A percentile compares a stretch with the other conserved stretches of the same genome.
Conservation (phyloP, 2,329 filamentous ascomycete genomes). For the Camillea tinctor region DNA sequence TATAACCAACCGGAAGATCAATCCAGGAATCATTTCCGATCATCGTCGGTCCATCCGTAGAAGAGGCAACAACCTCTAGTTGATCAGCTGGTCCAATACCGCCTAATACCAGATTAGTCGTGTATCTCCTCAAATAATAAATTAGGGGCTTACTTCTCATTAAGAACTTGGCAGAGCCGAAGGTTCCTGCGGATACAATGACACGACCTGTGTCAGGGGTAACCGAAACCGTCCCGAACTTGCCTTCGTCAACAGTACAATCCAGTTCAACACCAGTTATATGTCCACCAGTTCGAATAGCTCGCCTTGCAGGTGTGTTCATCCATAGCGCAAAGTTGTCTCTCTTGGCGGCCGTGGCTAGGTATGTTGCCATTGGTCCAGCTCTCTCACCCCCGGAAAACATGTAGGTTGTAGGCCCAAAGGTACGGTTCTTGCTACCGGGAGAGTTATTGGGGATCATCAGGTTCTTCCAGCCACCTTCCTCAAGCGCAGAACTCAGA, state of each 20-base stretch:
- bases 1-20: constrained; percentile 57
- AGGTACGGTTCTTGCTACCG: constrained; percentile 63
- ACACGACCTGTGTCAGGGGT: constrained; percentile 61
- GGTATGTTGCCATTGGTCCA: constrained; percentile 69
- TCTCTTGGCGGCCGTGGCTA: constrained; percentile 58
- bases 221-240: constrained; percentile 59
- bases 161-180: constrained; percentile 68
- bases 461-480: constrained; percentile 62
- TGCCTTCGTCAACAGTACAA: constrained; percentile 50
- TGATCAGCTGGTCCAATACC: constrained; percentile 67
- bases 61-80: constrained; percentile 50
- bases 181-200: constrained; percentile 66
- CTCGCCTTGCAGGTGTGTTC: constrained; percentile 64
- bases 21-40: constrained; percentile 54
- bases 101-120: constrained; percentile 23
- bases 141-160: constrained; percentile 49
- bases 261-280: constrained; percentile 68
- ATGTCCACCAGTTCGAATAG: constrained; percentile 60
- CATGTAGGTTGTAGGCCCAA: constrained; percentile 65
- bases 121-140: background rate
- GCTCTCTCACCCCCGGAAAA: constrained; percentile 63
- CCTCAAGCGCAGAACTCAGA: constrained; percentile 55
- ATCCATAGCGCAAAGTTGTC: constrained; percentile 68
- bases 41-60: constrained; percentile 50
- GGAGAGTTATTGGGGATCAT: constrained; percentile 56